phyloP scores from a whole-genome alignment of 176 grass and related monocot species.

The Lolium multiflorum region DNA sequence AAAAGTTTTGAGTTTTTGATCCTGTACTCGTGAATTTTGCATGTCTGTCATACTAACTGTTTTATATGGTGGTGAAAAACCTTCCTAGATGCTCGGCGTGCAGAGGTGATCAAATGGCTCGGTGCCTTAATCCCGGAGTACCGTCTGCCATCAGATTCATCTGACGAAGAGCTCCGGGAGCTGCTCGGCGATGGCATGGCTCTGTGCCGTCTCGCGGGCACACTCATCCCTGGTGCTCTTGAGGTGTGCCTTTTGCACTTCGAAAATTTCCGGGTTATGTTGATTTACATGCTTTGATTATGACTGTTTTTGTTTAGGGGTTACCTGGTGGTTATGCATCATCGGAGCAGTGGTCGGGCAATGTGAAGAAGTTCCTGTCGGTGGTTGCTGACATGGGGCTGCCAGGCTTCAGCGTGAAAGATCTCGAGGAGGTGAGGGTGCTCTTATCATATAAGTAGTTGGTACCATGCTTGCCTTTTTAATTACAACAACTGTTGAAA shows the following conservation, averaged over 20 bases:
- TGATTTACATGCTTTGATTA: conserved; percentile 8
- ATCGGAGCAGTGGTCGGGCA: conserved; percentile 45
- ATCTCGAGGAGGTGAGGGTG: conserved; percentile 78
- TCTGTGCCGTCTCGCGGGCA: conserved; percentile 60
- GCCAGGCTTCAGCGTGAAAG: conserved; percentile 69
- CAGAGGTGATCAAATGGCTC: conserved; percentile 70
- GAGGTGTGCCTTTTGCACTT: conserved; percentile 42
- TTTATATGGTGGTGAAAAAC: conserved; percentile 1
- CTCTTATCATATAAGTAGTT: conserved; percentile 15
- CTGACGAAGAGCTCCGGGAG: conserved; percentile 71
- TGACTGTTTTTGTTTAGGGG: conserved; percentile 47
- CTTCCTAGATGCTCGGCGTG: conserved; percentile 58
- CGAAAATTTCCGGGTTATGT: conserved; percentile 15
- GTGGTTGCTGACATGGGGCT: conserved; percentile 72
- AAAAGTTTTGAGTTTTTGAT: conserved; percentile 7
- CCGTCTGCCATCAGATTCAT: conserved; percentile 52
- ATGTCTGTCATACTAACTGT: neutral
- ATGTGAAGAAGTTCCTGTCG: conserved; percentile 77
- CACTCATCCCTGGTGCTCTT: conserved; percentile 52
- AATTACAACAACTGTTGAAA: conserved; percentile 15
- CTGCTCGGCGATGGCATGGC: conserved; percentile 66
- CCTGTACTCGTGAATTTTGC: neutral
- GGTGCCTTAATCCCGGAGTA: conserved; percentile 67
- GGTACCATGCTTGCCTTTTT: conserved; percentile 3
- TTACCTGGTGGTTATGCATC: conserved; percentile 47